Conservation (phyloP, 1,284 basidiomycete genomes). For the Wallemia hederae region DNA sequence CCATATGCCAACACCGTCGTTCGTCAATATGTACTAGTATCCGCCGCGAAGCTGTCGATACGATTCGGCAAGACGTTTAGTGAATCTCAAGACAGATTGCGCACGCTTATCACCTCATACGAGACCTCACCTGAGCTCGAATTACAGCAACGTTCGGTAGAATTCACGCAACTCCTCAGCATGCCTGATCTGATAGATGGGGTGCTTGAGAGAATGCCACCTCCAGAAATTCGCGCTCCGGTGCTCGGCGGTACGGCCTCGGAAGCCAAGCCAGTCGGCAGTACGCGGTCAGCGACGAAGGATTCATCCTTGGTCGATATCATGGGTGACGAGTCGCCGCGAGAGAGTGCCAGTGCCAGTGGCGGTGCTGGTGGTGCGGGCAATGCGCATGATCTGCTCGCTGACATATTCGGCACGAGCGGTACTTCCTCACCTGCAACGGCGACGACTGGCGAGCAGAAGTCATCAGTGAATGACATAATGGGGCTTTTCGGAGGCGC, state of each 20-base stretch:
- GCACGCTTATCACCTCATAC: slow-evolving; percentile 45
- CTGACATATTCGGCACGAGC: slow-evolving; percentile 62
- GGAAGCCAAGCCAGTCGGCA: slow-evolving; percentile 77
- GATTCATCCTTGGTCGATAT: slow-evolving; percentile 34
- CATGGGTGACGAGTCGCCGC: slow-evolving; percentile 36
- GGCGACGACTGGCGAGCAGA: slow-evolving; percentile 19
- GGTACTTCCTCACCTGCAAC: slow-evolving; percentile 12
- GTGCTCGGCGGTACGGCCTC: slow-evolving; percentile 68
- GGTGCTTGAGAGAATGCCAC: slow-evolving; percentile 91
- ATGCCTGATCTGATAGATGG: slow-evolving; percentile 47
- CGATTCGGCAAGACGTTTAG: slow-evolving; percentile 26
- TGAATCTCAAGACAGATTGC: slow-evolving; percentile 38
- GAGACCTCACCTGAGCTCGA: slow-evolving; percentile 71
- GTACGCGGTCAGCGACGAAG: slow-evolving; percentile 45
- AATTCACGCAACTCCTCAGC: slow-evolving; percentile 60
- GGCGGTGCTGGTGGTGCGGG: slow-evolving; percentile 20
- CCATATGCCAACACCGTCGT: slow-evolving; percentile 77
- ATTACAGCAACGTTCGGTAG: slow-evolving; percentile 80
- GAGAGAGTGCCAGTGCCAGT: slow-evolving; percentile 11
- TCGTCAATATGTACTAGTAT: slow-evolving; percentile 71
- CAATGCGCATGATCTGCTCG: slow-evolving; percentile 63
- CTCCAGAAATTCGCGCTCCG: slow-evolving; percentile 78
- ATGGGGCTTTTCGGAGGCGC: slow-evolving; percentile 48
- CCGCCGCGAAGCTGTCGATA: slow-evolving; percentile 67
- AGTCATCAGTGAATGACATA: slow-evolving; percentile 57